Evolutionary conservation across 2,329 filamentous ascomycete species (phyloP).

Genomic region (Dryadomyces quercus-mongolicae): DNA sequence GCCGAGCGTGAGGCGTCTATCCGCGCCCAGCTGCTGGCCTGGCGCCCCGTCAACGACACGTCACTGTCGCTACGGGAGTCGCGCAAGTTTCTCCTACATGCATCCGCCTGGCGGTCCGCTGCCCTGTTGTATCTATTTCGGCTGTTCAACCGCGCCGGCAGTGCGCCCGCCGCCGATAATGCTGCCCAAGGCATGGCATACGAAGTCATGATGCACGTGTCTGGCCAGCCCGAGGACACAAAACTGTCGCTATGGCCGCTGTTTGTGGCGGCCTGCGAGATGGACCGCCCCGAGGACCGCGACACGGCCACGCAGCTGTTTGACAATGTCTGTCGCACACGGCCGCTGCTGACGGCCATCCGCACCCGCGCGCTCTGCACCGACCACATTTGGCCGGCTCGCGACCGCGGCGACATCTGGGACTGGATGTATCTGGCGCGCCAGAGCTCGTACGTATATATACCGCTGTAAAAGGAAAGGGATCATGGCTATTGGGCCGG

Average conservation of each 20-base stretch:
- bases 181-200: constrained; percentile 9
- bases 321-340: constrained; percentile 5
- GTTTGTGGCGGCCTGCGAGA: constrained; percentile 10
- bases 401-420: constrained; percentile 9
- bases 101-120: constrained; percentile 9
- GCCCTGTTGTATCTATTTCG: constrained; percentile 9
- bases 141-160: constrained; percentile 9
- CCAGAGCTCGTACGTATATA: constrained; percentile 2
- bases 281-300: constrained; percentile 10
- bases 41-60: constrained; percentile 9
- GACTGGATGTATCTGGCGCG: constrained; percentile 11
- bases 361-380: constrained; percentile 7
- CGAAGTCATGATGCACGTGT: constrained; percentile 11
- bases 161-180: constrained; percentile 4
- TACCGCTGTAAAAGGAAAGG: constrained; percentile 3
- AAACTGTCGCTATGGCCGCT: constrained; percentile 12
- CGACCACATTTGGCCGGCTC: constrained; percentile 10
- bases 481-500: not conserved
- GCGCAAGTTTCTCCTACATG: constrained; percentile 9
- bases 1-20: constrained; percentile 6
- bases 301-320: constrained; percentile 5
- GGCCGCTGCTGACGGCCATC: constrained; percentile 7
- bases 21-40: constrained; percentile 8
- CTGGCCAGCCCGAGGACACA: constrained; percentile 8
- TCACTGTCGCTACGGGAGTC: constrained; percentile 7